phyloP scores from a whole-genome alignment of 2,329 filamentous ascomycete genomes.

The Beauveria sp. region DNA sequence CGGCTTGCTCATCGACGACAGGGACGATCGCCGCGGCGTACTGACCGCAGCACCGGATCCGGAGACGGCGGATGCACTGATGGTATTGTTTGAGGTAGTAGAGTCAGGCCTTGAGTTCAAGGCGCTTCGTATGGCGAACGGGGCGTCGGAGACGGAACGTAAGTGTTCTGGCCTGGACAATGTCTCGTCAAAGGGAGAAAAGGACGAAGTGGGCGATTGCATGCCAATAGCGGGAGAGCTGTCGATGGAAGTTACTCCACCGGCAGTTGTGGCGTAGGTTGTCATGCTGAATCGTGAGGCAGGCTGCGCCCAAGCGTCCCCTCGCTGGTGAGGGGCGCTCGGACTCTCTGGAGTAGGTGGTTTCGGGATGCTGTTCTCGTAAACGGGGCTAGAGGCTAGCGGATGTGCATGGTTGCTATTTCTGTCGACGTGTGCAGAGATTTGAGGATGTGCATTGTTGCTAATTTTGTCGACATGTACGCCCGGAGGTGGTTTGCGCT shows the following conservation, averaged over 20 bases:
- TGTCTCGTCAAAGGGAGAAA: neutral
- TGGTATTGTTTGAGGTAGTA: neutral
- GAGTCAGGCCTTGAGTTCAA: neutral
- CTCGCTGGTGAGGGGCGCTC: conserved; percentile 17
- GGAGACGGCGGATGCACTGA: neutral
- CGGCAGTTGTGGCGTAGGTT: conserved; percentile 47
- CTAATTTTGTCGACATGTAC: conserved; percentile 18
- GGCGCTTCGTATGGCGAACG: neutral
- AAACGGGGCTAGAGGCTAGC: conserved; percentile 28
- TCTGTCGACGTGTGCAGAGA: conserved; percentile 19
- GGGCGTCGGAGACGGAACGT: neutral
- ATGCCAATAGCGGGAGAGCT: neutral
- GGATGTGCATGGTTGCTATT: conserved; percentile 23
- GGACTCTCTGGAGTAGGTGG: conserved; percentile 19
- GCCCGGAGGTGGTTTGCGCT: conserved; percentile 36
- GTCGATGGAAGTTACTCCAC: conserved; percentile 12
- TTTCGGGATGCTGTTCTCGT: conserved; percentile 24
- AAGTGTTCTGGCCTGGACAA: neutral
- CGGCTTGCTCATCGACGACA: conserved; percentile 44
- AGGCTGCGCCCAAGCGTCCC: conserved; percentile 40
- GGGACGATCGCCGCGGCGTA: conserved; percentile 16
- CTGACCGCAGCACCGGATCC: neutral
- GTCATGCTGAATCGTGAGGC: conserved; percentile 57
- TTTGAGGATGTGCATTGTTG: conserved; percentile 24
- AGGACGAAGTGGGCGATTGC: neutral